Conservation (phyloP, 2,329 filamentous ascomycete species). For the Fusarium staphyleae region DNA sequence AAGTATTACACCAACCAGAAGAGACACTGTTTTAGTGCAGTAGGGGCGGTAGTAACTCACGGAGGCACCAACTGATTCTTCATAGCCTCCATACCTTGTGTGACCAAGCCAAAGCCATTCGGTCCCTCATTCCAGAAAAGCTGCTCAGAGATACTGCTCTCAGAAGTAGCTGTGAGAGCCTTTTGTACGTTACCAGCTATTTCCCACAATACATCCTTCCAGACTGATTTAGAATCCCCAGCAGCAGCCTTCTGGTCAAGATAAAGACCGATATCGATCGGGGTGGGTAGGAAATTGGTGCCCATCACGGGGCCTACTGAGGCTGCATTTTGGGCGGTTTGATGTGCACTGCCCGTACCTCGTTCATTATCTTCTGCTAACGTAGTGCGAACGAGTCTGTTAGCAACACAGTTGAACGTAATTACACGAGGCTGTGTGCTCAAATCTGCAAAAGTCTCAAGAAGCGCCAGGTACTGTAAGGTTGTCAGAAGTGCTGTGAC, state of each 20-base stretch:
- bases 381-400: background rate
- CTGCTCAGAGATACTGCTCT: background rate
- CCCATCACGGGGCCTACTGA: conserved; percentile 1
- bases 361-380: background rate
- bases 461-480: conserved; percentile 1
- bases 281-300: background rate
- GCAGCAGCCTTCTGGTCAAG: background rate
- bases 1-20: background rate
- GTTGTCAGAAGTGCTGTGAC: conserved; percentile 3
- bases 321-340: background rate
- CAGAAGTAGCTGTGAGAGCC: background rate
- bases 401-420: conserved; percentile 9
- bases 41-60: too few relatives aligned
- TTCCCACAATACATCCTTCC: background rate
- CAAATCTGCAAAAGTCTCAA: background rate
- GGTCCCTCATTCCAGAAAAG: background rate
- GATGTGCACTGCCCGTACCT: background rate
- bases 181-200: background rate
- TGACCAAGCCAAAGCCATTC: background rate
- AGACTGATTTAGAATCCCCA: background rate
- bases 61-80: background rate
- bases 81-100: background rate
- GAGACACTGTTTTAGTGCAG: background rate
- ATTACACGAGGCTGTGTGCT: background rate
- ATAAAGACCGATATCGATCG: background rate